Conservation (phyloP, 73 alveolate species). For the Tetrahymena malaccensis region DNA sequence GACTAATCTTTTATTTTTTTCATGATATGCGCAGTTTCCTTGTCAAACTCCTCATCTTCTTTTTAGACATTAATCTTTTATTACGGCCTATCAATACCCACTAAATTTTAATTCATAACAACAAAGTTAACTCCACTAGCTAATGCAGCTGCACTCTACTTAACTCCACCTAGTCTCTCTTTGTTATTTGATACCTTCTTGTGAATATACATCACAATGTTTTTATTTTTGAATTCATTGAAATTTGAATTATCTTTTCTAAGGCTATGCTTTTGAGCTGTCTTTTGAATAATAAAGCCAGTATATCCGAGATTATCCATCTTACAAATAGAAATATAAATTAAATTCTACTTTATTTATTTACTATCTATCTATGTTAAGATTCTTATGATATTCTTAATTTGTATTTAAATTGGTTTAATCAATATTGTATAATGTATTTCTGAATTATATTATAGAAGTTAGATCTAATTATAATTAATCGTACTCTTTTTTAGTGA, state of each 20-base stretch:
- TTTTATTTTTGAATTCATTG: not conserved
- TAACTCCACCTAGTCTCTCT: not conserved
- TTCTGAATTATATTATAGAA: not conserved
- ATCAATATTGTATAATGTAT: not conserved
- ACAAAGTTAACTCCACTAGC: not conserved
- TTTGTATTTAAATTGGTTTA: no score
- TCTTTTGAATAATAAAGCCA: not conserved
- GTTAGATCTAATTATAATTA: not conserved
- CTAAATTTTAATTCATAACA: not conserved
- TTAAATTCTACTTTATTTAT: not conserved
- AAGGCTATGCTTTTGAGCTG: not conserved
- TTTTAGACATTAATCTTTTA: not conserved
- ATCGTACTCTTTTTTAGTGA: not conserved
- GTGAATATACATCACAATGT: not conserved
- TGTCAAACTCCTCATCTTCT: not conserved
- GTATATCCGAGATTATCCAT: not conserved
- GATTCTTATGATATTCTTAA: not conserved
- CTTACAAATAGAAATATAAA: not conserved
- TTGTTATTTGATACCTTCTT: not conserved
- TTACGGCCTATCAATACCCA: not conserved
- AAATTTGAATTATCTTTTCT: not conserved
- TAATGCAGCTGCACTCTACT: not conserved
- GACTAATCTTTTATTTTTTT: not conserved
- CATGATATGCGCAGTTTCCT: not conserved
- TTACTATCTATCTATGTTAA: not conserved